A percentile compares a stretch with the other conserved stretches of the same genome.
These are phyloP conservation scores for Cladosporium sp. DNA, from an alignment of 2,329 filamentous ascomycete species.

Conservation along the genomic window DNA sequence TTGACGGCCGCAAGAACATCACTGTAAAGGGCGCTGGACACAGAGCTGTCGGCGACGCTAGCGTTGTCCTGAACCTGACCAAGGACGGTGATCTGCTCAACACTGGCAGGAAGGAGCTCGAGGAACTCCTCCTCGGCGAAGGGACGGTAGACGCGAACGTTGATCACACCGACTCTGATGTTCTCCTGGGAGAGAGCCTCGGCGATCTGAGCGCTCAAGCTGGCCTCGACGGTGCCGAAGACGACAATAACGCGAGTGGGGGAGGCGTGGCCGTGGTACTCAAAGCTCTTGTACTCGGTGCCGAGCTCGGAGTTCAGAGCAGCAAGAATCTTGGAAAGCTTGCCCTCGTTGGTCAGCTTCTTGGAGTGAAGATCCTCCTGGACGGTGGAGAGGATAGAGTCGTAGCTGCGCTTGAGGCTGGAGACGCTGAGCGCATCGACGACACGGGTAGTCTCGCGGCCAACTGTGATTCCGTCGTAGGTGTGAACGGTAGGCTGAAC, in stretches of 20 bases:
- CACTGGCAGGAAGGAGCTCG: conserved; percentile 69
- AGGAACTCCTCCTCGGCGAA: conserved; percentile 95
- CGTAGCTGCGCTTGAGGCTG: conserved; percentile 66
- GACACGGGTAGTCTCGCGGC: conserved; percentile 75
- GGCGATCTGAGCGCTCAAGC: conserved; percentile 78
- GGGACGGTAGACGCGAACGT: conserved; percentile 88
- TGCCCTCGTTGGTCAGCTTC: conserved; percentile 66
- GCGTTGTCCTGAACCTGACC: conserved; percentile 78
- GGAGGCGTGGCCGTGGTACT: conserved; percentile 81
- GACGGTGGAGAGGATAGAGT: conserved; percentile 60
- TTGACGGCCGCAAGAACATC: conserved; percentile 83
- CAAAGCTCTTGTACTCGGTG: conserved; percentile 87
- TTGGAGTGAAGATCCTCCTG: conserved; percentile 48
- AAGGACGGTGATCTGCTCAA: conserved; percentile 74
- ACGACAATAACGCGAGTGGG: conserved; percentile 83
- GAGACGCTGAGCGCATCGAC: conserved; percentile 75
- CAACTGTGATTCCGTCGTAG: conserved; percentile 81
- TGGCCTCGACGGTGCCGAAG: conserved; percentile 88
- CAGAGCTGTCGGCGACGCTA: conserved; percentile 67
- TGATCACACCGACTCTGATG: conserved; percentile 78
- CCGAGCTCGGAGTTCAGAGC: conserved; percentile 87
- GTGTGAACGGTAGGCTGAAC: conserved; percentile 80
- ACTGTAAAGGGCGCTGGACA: conserved; percentile 84
- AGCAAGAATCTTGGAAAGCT: conserved; percentile 64
- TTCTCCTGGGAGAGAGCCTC: conserved; percentile 67